Conservation (phyloP, 139 green algal species). For the Gonium pectorale region DNA sequence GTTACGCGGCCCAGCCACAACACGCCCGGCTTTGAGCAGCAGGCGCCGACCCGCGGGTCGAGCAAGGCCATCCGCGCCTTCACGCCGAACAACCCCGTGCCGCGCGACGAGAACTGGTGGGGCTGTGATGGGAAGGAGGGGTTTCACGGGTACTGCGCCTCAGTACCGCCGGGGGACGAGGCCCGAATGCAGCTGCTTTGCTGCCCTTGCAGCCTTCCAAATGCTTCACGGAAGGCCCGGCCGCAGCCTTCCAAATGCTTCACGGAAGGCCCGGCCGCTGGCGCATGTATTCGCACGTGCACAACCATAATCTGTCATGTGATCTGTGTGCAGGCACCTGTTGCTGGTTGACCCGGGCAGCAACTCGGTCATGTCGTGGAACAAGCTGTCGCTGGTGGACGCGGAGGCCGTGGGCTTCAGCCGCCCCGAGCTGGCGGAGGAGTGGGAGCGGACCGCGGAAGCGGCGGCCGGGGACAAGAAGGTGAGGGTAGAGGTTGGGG, state of each 20-base stretch:
- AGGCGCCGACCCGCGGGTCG: not conserved
- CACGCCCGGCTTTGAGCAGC: conserved; percentile 55
- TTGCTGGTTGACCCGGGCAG: conserved; percentile 71
- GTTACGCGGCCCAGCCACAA: conserved; percentile 76
- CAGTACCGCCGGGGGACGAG: too few relatives aligned
- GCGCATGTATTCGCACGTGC: too few relatives aligned
- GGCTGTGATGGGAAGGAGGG: not conserved
- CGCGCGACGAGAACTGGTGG: conserved; percentile 80
- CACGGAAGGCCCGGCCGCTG: too few relatives aligned
- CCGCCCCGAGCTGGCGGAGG: conserved; percentile 52
- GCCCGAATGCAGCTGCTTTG: not conserved
- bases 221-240: too few relatives aligned
- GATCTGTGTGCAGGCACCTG: conserved; percentile 81
- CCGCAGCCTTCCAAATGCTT: too few relatives aligned
- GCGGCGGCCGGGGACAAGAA: conserved; percentile 19
- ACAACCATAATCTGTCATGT: too few relatives aligned
- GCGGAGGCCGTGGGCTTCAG: conserved; percentile 72
- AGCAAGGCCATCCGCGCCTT: conserved; percentile 71
- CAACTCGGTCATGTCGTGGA: conserved; percentile 69
- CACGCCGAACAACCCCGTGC: conserved; percentile 72
- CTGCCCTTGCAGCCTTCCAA: too few relatives aligned
- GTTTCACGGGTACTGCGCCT: not conserved
- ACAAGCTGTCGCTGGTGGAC: conserved; percentile 70
- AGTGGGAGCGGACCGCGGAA: conserved; percentile 32
- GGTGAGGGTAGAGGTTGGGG: too few relatives aligned